Conservation (phyloP, 768 basidiomycete species). For the Termitomyces heimii region DNA sequence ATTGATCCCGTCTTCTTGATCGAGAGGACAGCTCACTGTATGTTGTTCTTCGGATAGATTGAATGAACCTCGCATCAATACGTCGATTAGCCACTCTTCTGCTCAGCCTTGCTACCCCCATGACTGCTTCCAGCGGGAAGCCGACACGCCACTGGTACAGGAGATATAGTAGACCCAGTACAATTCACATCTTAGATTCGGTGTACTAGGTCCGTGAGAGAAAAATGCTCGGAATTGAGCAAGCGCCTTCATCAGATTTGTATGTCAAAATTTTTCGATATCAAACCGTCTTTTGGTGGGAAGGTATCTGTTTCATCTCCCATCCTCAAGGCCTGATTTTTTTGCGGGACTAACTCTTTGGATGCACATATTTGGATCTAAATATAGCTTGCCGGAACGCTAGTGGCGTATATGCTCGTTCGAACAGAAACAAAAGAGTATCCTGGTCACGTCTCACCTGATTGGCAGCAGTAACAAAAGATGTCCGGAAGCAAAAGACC, state of each 20-base stretch:
- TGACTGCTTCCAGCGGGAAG: not conserved
- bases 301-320: too few relatives aligned
- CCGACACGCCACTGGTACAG: not conserved
- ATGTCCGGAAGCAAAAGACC: not conserved
- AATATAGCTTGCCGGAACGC: not conserved
- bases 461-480: not conserved
- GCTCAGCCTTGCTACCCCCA: not conserved
- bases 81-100: not conserved
- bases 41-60: not conserved
- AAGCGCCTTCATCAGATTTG: not conserved
- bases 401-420: too few relatives aligned
- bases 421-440: not conserved
- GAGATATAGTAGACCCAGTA: not conserved
- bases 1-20: not conserved
- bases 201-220: not conserved
- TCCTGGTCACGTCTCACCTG: not conserved
- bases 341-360: too few relatives aligned
- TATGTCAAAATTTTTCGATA: not conserved
- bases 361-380: not conserved
- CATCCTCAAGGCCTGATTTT: too few relatives aligned
- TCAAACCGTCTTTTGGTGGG: not conserved
- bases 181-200: not conserved
- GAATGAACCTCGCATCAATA: not conserved
- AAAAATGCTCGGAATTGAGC: not conserved
- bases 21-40: not conserved